Evolutionary conservation across 1,284 basidiomycete species (phyloP).

Genomic region (Ceraceosorus guamensis): DNA sequence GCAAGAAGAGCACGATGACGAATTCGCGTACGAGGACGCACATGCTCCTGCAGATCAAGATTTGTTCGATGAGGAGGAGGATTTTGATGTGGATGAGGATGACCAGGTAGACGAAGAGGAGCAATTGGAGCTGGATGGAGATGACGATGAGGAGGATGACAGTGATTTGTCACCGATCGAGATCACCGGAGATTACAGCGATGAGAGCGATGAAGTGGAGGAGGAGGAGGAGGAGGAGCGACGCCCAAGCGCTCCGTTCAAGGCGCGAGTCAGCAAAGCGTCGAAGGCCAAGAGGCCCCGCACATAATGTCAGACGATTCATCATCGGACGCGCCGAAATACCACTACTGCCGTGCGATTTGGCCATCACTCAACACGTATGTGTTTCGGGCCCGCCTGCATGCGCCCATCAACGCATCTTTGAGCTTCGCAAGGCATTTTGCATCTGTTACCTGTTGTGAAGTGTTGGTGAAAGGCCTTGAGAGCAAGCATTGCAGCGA

Average conservation of each 20-base stretch:
- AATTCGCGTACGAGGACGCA: conserved; percentile 40
- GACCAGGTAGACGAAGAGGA: conserved; percentile 5
- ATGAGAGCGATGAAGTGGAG: conserved; percentile 1
- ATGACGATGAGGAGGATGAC: conserved; percentile 15
- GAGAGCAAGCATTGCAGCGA: no score
- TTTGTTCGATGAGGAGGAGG: conserved; percentile 25
- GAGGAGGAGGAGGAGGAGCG: background rate
- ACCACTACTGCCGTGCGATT: no score
- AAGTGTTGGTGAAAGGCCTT: no score
- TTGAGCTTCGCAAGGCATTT: no score
- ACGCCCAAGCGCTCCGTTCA: background rate
- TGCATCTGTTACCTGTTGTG: no score
- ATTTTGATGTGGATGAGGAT: conserved; percentile 9
- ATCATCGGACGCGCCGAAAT: no score
- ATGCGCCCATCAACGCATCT: no score
- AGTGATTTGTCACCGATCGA: conserved; percentile 9
- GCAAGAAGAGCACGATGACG: conserved; percentile 27
- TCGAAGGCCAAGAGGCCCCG: background rate
- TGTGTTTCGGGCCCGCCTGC: no score
- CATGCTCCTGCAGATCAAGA: conserved; percentile 11
- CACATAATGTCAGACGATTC: background rate
- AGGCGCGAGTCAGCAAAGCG: background rate
- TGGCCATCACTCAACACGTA: no score
- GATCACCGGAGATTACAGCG: conserved; percentile 9
- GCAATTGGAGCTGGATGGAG: conserved; percentile 3